phyloP scores from a whole-genome alignment of 2,329 filamentous ascomycete species.

The Acrodontium crateriforme region DNA sequence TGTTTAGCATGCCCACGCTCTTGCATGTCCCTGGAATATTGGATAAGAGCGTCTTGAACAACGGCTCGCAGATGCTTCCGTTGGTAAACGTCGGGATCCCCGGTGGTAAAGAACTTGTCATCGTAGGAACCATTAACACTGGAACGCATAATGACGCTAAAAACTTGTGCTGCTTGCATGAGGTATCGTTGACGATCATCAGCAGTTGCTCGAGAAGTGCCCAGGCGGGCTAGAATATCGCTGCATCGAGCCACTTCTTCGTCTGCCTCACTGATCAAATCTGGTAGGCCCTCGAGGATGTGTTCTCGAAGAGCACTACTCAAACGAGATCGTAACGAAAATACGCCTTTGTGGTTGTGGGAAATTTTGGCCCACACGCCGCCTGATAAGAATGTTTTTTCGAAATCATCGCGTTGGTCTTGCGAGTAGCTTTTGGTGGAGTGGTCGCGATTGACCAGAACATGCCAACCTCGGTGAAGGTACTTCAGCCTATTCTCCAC shows the following conservation, averaged over 20 bases:
- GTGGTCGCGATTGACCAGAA: constrained; percentile 32
- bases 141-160: constrained; percentile 1
- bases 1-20: background rate
- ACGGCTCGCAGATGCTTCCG: constrained; percentile 2
- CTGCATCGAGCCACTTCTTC: too few species aligned
- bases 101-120: constrained; percentile 1
- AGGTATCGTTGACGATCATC: background rate
- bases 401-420: constrained; percentile 1
- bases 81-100: background rate
- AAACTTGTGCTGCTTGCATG: background rate
- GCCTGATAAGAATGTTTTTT: background rate
- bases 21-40: background rate
- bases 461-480: constrained; percentile 37
- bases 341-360: constrained; percentile 1
- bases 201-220: background rate
- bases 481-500: constrained; percentile 25
- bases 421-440: constrained; percentile 8
- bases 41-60: background rate
- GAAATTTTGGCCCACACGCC: background rate
- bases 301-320: constrained; percentile 2
- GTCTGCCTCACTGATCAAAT: background rate
- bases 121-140: background rate
- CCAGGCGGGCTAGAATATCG: background rate
- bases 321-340: constrained; percentile 1
- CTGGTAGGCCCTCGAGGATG: constrained; percentile 1